Percentiles rank a stretch among this genome's conserved stretches.
Conservation (phyloP, 1,284 basidiomycete species). For the Pseudozyma thailandica region DNA sequence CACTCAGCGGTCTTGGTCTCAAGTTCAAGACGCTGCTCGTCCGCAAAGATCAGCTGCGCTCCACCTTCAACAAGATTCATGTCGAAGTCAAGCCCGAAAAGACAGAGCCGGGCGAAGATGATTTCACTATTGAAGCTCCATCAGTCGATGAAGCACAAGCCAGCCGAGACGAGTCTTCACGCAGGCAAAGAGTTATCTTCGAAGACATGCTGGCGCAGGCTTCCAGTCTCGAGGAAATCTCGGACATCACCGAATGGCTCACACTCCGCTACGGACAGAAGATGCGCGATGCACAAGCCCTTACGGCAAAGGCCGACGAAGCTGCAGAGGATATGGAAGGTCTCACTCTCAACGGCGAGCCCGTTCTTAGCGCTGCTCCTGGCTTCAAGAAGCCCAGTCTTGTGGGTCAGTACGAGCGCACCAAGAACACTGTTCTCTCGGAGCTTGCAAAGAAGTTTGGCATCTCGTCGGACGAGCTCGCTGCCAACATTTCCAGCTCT, state of each 20-base stretch:
- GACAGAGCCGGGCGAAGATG: slow-evolving; percentile 78
- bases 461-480: slow-evolving; percentile 80
- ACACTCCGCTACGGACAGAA: slow-evolving; percentile 77
- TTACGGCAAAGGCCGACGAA: slow-evolving; percentile 78
- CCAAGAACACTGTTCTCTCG: slow-evolving; percentile 81
- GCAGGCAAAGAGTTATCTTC: slow-evolving; percentile 34
- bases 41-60: slow-evolving; percentile 60
- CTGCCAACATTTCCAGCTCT: slow-evolving; percentile 78
- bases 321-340: slow-evolving; percentile 70
- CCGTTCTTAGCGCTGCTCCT: slow-evolving; percentile 66
- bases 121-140: slow-evolving; percentile 69
- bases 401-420: slow-evolving; percentile 84
- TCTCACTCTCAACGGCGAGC: slow-evolving; percentile 33
- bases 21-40: slow-evolving; percentile 63
- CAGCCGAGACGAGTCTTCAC: slow-evolving; percentile 12
- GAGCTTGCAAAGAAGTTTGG: slow-evolving; percentile 84
- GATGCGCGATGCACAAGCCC: slow-evolving; percentile 60
- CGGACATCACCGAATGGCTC: slow-evolving; percentile 92
- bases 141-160: slow-evolving; percentile 4
- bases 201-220: slow-evolving; percentile 67
- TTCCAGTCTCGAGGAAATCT: slow-evolving; percentile 81
- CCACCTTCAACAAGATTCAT: slow-evolving; percentile 54
- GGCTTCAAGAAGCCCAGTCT: slow-evolving; percentile 82
- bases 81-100: slow-evolving; percentile 71
- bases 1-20: slow-evolving; percentile 77